Evolutionary conservation across 2,329 filamentous ascomycete genomes (phyloP), one percentile per base, ranked within the genome.

Genomic region (Fusarium gaditjirri): DNA sequence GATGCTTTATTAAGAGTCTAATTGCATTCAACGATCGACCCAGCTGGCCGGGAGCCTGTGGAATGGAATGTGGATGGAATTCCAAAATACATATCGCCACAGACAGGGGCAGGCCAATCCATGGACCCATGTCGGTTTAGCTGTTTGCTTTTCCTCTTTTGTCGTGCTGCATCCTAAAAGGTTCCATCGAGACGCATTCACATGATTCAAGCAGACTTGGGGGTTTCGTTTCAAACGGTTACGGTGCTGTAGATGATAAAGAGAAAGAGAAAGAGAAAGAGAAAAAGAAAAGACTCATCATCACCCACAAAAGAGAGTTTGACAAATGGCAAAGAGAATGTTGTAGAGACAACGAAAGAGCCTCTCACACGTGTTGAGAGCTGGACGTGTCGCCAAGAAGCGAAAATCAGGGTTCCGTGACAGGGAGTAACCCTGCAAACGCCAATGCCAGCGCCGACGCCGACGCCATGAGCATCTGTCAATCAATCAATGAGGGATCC

Each of bases 1-100:
- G 52, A 65, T 36, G 35, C 33, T 29, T 39, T 29, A 31, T 27
- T 19, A 53, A 29, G 39, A 44, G 25, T 23, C 44, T 66, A 43
- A 57, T 64, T 60, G 44, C 55, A 56, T 50, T 41, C 36, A 58
- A 57, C 31, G 50, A 72, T 70, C 50, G 56, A 65, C 60, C 69
- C 69, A 61, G 31, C 70, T 49, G 47, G 57, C 56, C 36, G 69
- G 69, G 65, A 72, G 69, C 36, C 54, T 46, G 23, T 72, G 70
- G 46, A 31, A 47, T 47, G 44, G 70, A 72, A 70, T 66, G 70
- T 70, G 69, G 57, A 72, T 72, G 52, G 69, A 70, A 72, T 59
- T 70, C 55, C 58, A 56, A 70, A 52, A 44, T 25, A 29, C 27
- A 9, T 29, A 39, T 70, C 43, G 65, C 70, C 60, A 72, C 65